A percentile compares a stretch with the other conserved stretches of the same genome.
These are phyloP conservation scores for Ascochyta koolunga DNA, from an alignment of 2,329 filamentous ascomycete species.

Conservation along the genomic window DNA sequence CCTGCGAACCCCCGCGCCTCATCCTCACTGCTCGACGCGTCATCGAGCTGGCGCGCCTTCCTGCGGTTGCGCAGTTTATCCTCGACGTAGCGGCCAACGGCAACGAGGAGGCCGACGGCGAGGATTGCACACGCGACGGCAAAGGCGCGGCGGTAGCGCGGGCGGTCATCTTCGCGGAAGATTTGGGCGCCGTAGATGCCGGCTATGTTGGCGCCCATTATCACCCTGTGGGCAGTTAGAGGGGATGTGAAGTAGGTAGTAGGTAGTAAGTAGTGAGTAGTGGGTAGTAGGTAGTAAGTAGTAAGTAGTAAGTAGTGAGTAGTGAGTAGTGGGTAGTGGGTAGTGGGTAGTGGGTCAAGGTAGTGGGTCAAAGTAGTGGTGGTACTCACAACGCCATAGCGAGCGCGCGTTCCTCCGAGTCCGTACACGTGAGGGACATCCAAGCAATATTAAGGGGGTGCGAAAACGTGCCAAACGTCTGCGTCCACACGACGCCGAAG, in stretches of 20 bases:
- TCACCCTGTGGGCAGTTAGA: constrained; percentile 50
- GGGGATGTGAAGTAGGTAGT: neutral
- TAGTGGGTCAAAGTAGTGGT: too few species aligned
- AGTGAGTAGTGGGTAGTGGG: too few species aligned
- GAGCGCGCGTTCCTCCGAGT: constrained; percentile 63
- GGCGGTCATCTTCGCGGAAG: constrained; percentile 60
- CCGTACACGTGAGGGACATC: constrained; percentile 62
- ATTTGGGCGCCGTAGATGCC: constrained; percentile 67
- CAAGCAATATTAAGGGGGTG: constrained; percentile 66
- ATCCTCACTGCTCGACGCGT: constrained; percentile 12
- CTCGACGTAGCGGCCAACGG: constrained; percentile 53
- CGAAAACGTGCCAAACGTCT: constrained; percentile 61
- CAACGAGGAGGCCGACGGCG: constrained; percentile 51
- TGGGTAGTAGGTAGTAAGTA: too few species aligned
- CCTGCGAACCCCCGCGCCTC: too few species aligned
- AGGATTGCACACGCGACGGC: constrained; percentile 55
- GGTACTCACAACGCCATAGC: constrained; percentile 61
- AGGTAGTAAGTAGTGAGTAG: too few species aligned
- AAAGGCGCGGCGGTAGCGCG: constrained; percentile 60
- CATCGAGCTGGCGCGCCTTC: constrained; percentile 16
- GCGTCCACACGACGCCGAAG: constrained; percentile 63
- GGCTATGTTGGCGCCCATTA: constrained; percentile 67
- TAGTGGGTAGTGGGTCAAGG: too few species aligned
- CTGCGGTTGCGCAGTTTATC: constrained; percentile 36
- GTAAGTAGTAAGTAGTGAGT: too few species aligned